Conservation (phyloP, 176 grass and related monocot species). For the Avena atlantica region DNA sequence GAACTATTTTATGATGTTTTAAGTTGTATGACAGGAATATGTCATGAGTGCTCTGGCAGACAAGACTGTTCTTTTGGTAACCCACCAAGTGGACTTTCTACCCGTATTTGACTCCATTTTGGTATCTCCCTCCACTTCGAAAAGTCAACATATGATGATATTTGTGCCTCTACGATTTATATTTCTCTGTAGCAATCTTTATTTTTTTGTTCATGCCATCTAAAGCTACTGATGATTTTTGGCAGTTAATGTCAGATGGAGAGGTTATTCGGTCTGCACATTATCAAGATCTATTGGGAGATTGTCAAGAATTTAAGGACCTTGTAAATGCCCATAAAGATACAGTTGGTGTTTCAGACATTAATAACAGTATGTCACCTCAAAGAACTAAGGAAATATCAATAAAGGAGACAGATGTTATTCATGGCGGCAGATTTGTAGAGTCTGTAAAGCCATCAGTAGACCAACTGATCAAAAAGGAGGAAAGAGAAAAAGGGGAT, state of each 20-base stretch:
- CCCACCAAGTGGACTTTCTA: constrained; percentile 98
- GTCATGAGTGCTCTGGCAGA: constrained; percentile 83
- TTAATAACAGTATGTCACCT: constrained; percentile 37
- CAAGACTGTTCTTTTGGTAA: constrained; percentile 88
- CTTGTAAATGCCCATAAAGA: constrained; percentile 86
- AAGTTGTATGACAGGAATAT: constrained; percentile 67
- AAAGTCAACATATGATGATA: neutral
- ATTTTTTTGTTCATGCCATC: constrained; percentile 19
- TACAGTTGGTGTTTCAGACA: constrained; percentile 55
- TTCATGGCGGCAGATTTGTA: constrained; percentile 37
- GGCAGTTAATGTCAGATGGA: constrained; percentile 89
- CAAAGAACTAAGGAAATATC: constrained; percentile 42
- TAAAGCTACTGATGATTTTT: constrained; percentile 14
- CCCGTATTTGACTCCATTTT: constrained; percentile 79
- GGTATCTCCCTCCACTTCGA: constrained; percentile 33
- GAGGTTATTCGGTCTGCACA: constrained; percentile 60
- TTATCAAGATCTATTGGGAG: constrained; percentile 64
- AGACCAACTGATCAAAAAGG: constrained; percentile 83
- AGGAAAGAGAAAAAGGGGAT: constrained; percentile 90
- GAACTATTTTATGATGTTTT: neutral
- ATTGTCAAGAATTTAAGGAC: constrained; percentile 76
- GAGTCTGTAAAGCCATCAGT: constrained; percentile 40
- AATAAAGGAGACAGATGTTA: constrained; percentile 51
- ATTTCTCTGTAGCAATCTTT: neutral
- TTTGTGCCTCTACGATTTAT: neutral